phyloP scores from a whole-genome alignment of 164 flowering plant species.

The Vitis labrusca region DNA sequence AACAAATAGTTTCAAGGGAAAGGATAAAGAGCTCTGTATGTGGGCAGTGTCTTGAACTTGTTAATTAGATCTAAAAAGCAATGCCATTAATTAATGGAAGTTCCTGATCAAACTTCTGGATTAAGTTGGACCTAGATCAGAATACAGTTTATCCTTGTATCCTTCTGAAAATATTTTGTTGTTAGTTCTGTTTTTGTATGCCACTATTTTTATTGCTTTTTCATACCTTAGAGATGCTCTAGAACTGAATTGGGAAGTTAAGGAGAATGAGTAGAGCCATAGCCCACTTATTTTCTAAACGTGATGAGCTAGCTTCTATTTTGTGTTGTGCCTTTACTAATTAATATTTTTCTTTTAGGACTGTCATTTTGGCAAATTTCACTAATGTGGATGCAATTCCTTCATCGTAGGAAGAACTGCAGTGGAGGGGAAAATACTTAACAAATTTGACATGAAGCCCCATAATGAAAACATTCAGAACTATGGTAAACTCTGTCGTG shows the following conservation, averaged over 20 bases:
- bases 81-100: no score
- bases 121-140: no score
- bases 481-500: constrained; percentile 79
- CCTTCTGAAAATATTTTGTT: no score
- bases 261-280: background rate
- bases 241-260: background rate
- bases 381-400: constrained; percentile 10
- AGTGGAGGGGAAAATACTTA: constrained; percentile 74
- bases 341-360: constrained; percentile 5
- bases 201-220: background rate
- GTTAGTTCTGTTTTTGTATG: background rate
- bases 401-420: constrained; percentile 54
- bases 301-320: no score
- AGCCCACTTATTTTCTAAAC: background rate
- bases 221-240: background rate
- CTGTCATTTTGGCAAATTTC: constrained; percentile 10
- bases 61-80: no score
- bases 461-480: constrained; percentile 50
- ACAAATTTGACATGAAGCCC: constrained; percentile 90
- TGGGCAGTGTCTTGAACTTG: no score
- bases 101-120: no score
- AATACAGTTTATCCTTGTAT: no score
- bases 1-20: no score
- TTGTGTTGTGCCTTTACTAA: background rate
- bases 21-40: no score